Percentiles rank a stretch among this genome's conserved stretches.
Evolutionary conservation across 345 rosid genomes (phyloP).

Genomic region (Populus ilicifolia): DNA sequence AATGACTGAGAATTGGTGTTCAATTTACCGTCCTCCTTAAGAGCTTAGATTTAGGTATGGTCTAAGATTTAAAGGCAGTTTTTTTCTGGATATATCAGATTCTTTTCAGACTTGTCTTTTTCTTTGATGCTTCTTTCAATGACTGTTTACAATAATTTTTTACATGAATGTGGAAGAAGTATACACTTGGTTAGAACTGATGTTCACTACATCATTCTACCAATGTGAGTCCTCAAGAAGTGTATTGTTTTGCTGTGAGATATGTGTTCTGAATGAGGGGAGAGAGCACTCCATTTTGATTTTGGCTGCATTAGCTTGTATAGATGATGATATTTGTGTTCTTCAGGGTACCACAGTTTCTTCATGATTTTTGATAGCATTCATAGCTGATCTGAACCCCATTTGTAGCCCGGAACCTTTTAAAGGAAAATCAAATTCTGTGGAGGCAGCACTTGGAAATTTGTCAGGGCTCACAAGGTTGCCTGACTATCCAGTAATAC

Average conservation of each 20-base stretch:
- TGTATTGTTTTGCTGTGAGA: conserved; percentile 13
- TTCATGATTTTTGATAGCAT: conserved; percentile 18
- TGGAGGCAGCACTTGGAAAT: conserved; percentile 21
- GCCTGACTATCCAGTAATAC: conserved; percentile 30
- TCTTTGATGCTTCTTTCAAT: conserved; percentile 9
- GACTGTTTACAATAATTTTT: conserved; percentile 11
- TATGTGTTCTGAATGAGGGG: conserved; percentile 11
- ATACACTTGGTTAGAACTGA: conserved; percentile 10
- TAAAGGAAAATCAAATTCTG: conserved; percentile 25
- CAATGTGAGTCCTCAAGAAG: conserved; percentile 8
- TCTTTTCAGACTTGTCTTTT: conserved; percentile 16
- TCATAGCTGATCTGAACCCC: conserved; percentile 8
- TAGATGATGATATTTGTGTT: conserved; percentile 14
- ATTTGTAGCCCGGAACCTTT: conserved; percentile 10
- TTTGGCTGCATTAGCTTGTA: conserved; percentile 20
- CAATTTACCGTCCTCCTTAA: conserved; percentile 12
- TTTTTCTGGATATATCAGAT: conserved; percentile 10
- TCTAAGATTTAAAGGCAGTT: conserved; percentile 8
- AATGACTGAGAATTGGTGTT: conserved; percentile 5
- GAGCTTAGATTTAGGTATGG: conserved; percentile 21
- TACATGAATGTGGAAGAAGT: conserved; percentile 9
- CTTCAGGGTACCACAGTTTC: conserved; percentile 20
- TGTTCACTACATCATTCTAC: conserved; percentile 10
- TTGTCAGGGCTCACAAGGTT: conserved; percentile 28
- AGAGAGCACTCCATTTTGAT: conserved; percentile 11